Evolutionary conservation across 169 alveolate species (phyloP).

Genomic region (Eimeria tenella): DNA sequence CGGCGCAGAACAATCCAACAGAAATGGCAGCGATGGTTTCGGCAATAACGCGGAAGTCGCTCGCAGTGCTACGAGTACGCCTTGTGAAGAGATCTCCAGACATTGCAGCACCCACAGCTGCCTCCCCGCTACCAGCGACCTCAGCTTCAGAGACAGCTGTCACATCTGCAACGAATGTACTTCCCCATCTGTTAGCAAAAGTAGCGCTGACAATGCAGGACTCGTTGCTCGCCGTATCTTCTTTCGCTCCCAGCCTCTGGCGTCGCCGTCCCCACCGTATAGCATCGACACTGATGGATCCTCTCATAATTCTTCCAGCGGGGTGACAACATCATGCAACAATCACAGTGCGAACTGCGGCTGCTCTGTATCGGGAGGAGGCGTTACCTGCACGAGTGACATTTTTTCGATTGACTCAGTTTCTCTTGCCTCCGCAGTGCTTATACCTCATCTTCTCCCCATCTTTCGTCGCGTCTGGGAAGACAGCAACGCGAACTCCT

Average conservation of each 20-base stretch:
- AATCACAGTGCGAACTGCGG: not conserved
- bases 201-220: not conserved
- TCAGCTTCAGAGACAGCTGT: not conserved
- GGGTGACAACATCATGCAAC: not conserved
- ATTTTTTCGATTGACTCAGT: conserved; percentile 18
- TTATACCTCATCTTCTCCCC: not conserved
- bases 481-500: not conserved
- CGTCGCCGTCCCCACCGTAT: conserved; percentile 34
- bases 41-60: not conserved
- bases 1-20: not conserved
- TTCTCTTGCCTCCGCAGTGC: conserved; percentile 34
- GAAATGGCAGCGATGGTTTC: not conserved
- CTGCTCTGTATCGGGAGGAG: not conserved
- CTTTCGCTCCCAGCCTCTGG: not conserved
- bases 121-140: not conserved
- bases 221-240: conserved; percentile 2
- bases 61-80: not conserved
- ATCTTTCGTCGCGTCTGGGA: conserved; percentile 36
- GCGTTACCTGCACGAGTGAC: not conserved
- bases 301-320: not conserved
- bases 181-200: not conserved
- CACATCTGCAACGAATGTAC: not conserved
- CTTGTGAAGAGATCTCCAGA: not conserved
- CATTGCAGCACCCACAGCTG: not conserved
- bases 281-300: not conserved